phyloP scores from a whole-genome alignment of 2,329 filamentous ascomycete genomes.

The Sordariomycetes sp. region DNA sequence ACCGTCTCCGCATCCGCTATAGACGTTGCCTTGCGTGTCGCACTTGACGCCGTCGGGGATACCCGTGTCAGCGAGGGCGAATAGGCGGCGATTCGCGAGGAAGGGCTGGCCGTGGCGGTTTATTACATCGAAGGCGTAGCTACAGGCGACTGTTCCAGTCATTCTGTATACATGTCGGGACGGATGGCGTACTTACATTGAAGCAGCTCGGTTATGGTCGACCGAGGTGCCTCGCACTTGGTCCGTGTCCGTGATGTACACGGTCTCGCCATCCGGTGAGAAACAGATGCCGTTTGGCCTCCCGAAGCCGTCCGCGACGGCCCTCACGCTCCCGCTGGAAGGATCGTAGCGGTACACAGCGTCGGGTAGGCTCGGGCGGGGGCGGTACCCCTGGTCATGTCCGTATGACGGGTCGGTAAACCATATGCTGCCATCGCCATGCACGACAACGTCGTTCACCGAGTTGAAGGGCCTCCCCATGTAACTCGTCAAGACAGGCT shows the following conservation, averaged over 20 bases:
- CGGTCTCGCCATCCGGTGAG: conserved; percentile 33
- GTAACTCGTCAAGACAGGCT: conserved; percentile 39
- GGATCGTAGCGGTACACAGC: conserved; percentile 46
- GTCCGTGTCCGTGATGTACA: conserved; percentile 46
- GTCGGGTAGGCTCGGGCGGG: conserved; percentile 34
- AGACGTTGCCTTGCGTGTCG: conserved; percentile 41
- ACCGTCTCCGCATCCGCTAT: conserved; percentile 32
- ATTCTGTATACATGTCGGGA: neutral
- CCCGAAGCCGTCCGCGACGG: conserved; percentile 42
- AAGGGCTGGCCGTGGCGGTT: neutral
- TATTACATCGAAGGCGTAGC: neutral
- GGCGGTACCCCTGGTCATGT: conserved; percentile 42
- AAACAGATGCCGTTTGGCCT: conserved; percentile 40
- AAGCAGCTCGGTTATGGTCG: neutral
- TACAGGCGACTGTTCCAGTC: neutral
- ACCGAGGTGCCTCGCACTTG: neutral
- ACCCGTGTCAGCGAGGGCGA: conserved; percentile 39
- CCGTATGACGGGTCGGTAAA: conserved; percentile 52
- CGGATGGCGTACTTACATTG: neutral
- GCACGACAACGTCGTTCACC: conserved; percentile 41
- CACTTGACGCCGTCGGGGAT: conserved; percentile 46
- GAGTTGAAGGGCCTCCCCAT: conserved; percentile 49
- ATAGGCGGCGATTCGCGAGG: conserved; percentile 24
- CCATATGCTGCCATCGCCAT: conserved; percentile 46
- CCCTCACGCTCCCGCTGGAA: conserved; percentile 32